Evolutionary conservation across 1,284 basidiomycete species (phyloP).

Genomic region (Inonotus obliquus): DNA sequence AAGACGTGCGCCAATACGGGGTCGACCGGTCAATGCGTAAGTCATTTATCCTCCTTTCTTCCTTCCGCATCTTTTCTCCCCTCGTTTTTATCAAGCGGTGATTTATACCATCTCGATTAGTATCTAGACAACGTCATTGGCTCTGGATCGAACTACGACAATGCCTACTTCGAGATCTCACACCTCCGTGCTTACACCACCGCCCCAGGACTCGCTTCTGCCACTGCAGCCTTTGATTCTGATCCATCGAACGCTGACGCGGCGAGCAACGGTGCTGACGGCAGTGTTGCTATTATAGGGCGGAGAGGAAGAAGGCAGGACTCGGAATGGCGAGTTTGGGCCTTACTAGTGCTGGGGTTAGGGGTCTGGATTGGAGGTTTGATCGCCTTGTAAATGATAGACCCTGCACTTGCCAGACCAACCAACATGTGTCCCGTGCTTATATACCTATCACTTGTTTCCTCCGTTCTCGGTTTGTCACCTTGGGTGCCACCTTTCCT

Average conservation of each 20-base stretch:
- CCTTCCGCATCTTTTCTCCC: not conserved
- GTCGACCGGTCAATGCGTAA: conserved; percentile 21
- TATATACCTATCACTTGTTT: not conserved
- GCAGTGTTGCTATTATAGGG: not conserved
- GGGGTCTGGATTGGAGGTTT: not conserved
- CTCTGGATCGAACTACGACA: conserved; percentile 24
- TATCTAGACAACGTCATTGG: conserved; percentile 26
- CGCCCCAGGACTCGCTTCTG: not conserved
- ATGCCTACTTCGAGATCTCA: conserved; percentile 47
- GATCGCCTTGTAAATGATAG: not conserved
- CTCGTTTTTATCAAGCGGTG: not conserved
- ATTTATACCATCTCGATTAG: not conserved
- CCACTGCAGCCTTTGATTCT: conserved; percentile 10
- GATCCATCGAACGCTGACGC: not conserved
- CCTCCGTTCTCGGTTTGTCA: not conserved
- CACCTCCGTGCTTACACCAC: conserved; percentile 44
- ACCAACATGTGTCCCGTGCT: too few relatives aligned
- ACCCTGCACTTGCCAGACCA: not conserved
- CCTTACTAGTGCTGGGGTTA: not conserved
- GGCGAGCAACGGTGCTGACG: not conserved
- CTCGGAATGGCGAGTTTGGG: not conserved
- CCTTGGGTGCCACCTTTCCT: not conserved
- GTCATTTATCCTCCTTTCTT: conserved; percentile 2
- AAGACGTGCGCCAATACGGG: conserved; percentile 19
- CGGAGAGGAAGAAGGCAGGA: not conserved